Evolutionary conservation across 768 basidiomycete species (phyloP).

Genomic region (Suillus bovinus): DNA sequence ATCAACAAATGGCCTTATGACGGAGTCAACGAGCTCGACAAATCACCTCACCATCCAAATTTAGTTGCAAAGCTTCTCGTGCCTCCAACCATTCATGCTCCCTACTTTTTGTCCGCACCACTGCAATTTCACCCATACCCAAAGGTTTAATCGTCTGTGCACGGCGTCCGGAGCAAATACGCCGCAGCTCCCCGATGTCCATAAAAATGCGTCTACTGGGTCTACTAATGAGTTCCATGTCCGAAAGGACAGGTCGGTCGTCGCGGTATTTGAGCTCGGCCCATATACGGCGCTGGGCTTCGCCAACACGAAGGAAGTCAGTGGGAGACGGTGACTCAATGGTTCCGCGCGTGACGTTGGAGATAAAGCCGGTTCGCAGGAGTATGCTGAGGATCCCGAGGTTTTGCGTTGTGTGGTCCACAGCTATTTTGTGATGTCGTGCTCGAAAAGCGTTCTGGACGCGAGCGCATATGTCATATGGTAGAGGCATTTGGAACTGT

Average conservation of each 20-base stretch:
- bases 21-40: slow-evolving; percentile 64
- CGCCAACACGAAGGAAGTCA: slow-evolving; percentile 57
- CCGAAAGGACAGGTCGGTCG: slow-evolving; percentile 77
- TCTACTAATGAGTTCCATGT: slow-evolving; percentile 81
- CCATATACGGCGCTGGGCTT: slow-evolving; percentile 84
- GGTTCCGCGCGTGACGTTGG: slow-evolving; percentile 80
- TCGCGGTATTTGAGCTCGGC: slow-evolving; percentile 92
- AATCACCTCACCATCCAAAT: slow-evolving; percentile 81
- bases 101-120: slow-evolving; percentile 71
- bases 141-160: slow-evolving; percentile 82
- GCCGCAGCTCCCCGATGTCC: slow-evolving; percentile 66
- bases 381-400: slow-evolving; percentile 92
- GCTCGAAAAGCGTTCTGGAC: slow-evolving; percentile 92
- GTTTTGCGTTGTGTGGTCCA: slow-evolving; percentile 86
- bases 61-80: slow-evolving; percentile 82
- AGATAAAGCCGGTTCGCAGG: slow-evolving; percentile 86
- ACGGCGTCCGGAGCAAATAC: slow-evolving; percentile 80
- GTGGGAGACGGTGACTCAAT: slow-evolving; percentile 60
- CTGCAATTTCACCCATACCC: slow-evolving; percentile 90
- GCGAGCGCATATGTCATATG: slow-evolving; percentile 87
- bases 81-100: slow-evolving; percentile 90
- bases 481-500: slow-evolving; percentile 49
- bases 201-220: slow-evolving; percentile 83
- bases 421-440: slow-evolving; percentile 72
- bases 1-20: background rate